Base-by-base conservation (phyloP, 2,329 filamentous ascomycete genomes). In the Cordyceps cicadae region DNA sequence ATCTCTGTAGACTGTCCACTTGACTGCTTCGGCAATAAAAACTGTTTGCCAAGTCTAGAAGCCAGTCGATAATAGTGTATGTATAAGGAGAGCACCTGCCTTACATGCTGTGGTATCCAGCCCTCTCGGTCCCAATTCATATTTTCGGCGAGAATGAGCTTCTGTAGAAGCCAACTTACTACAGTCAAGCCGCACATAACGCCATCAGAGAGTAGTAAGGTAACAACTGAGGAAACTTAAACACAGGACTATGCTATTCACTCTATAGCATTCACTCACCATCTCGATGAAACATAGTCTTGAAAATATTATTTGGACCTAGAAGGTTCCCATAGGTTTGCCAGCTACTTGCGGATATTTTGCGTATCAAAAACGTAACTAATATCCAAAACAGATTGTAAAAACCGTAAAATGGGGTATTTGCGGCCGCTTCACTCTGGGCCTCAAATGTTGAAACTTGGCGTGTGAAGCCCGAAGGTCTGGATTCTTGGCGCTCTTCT, bases 361-460 rank as follows among this genome's bases (percentile, higher is more conserved):
- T 85, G 39, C 88, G 67, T 62, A 91, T 81, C 66, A 88, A 80
- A 49, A 92, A 70, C 7, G 81, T 80, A 63, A 90, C 84, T 9
- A 81, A 80, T 52, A 91, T 80, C 88, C 89, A 92, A 71, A 91
- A 91, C 0, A 93, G 76, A 0, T 86, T 89, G 68, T 89, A 92
- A 75, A 92, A 92, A 34, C 89, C 89, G 69, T 88, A 84, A 67
- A 92, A 92, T 0, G 86, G 86, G 48, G 85, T 90, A 53, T 86
- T 84, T 3, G 82, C 80, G 2, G 83, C 82, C 1, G 76, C 75
- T 5, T 81, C 78, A 67, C 91, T 92, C 64, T 89, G 85, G 12
- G 86, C 80, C 71, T 92, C 89, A 70, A 92, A 92, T 0, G 86
- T 81, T 6, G 87, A 89, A 67, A 90, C 89, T 63, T 87, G 85